Evolutionary conservation across 1,139 yeast species (phyloP), one percentile per base, ranked within the genome.

Genomic region (Taphrina populina): DNA sequence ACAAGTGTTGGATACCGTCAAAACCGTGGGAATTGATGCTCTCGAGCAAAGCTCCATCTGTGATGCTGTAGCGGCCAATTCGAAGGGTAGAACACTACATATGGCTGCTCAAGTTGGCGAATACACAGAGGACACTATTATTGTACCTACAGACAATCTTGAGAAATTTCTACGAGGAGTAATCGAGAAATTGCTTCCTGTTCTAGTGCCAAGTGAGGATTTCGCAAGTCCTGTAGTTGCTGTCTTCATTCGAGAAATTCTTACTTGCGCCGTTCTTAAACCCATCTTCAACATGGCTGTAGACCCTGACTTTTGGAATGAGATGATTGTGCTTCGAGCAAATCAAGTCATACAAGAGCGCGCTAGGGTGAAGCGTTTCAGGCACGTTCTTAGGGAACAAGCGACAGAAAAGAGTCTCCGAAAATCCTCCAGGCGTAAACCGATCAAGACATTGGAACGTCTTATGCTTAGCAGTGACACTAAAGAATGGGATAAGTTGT

Each of bases 221-320:
- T 64, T 72, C 0, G 62, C 70, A 1, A 81, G 84, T 13, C 73
- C 73, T 0, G 71, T 82, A 2, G 82, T 79, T 0, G 59, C 64
- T 0, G 67, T 76, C 0, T 70, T 90, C 15, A 66, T 83, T 0
- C 73, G 82, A 17, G 96, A 90, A 64, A 73, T 90, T 4, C 59
- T 87, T 2, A 70, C 88, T 0, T 73, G 81, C 32, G 76, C 79
- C 51, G 76, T 82, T 0, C 56, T 82, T 4, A 66, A 68, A n/a
- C 84, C 86, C 0, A 66, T 83, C 0, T 65, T 85, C 24, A 69
- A 72, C 20, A 76, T 83, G 72, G 64, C 84, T 0, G 72, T 84
- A 0, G 92, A 85, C 58, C 80, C 92, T 1, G 95, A 88, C 66
- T 84, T 81, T 60, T 84, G 84, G 78, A 90, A 88, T 66, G 76